Base-by-base conservation (phyloP, 306 rosid species). In the Pterocarpus santalinus region DNA sequence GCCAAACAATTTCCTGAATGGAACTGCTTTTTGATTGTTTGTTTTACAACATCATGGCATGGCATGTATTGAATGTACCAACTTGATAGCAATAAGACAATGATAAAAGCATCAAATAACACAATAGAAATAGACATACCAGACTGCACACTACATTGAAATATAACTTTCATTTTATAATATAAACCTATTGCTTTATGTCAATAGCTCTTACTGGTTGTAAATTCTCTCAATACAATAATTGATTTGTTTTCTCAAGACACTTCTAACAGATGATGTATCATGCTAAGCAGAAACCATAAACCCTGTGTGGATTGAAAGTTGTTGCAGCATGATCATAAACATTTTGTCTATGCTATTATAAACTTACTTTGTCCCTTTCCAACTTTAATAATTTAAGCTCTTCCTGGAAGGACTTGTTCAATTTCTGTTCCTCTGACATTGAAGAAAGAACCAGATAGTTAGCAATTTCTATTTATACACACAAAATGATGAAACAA, bases 391-490 rank as follows among this genome's bases (percentile, higher is more conserved):
- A 77, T 51, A 84, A 74, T 75, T 83, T 88, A 82, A 95, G 91
- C 91, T 95, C 98, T 84, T 86, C 91, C 71, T 85, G 92, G 78
- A 89, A 84, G 80, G 88, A 85, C 84, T 83, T 89, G 73, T 86
- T 95, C 87, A 88, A 79, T 69, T 86, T 89, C 61, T 88, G 91
- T 87, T 93, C 98, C 85, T 91, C 99, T 95, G 88, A 22, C 49
- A 80, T 69, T 75, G 80, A 81, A 73, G 66, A 58, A 81, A 68
- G 66, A 56, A 53, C 46, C 69, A 71, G 4, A 78, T 62, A 41
- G 22, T 77, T 70, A 76, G 81, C 30, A 36, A 51, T 39, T 66
- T 72, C 49, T 67, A 28, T 58, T 61, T 55, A 67, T 73, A 80
- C 7, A 61, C n/a, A 64, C 14, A 70, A 53, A 62, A 60, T 7